Base-by-base conservation (phyloP, 768 basidiomycete species). In the Chalciporus piperatus region DNA sequence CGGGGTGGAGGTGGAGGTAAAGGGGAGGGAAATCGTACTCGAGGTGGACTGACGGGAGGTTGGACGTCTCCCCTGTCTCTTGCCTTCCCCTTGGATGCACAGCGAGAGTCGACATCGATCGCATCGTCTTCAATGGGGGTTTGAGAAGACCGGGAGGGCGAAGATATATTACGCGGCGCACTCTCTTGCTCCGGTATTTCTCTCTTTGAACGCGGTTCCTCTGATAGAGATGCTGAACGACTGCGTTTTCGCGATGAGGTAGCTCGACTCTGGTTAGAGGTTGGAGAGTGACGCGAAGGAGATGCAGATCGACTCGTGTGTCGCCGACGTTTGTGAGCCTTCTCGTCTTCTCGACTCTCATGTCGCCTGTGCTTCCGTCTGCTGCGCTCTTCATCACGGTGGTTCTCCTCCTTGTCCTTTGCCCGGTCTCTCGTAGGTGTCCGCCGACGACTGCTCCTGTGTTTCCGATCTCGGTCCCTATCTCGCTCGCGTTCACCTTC, bases 71-170 rank as follows among this genome's bases (percentile, higher is more conserved):
- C 47, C 1, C 19, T 17, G 9, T 55, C 57, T 27, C 54, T 55
- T 30, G 56, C 49, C 52, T 66, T 67, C 13, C 60, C 63, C 39
- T 66, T 65, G 35, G 55, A 25, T 42, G 42, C 16, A 12, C 17
- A 54, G 20, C 22, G 50, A 48, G 48, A 28, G n/a, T 50, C 52
- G 20, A 47, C 16, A 27, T 47, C 57, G 1, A 44, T 23, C 17
- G 33, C 20, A 22, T 63, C 51, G 11, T 63, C 65, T 48, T 67
- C 63, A 23, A 56, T 23, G 14, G 53, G 57, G 3, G 67, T 63
- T 44, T 65, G 62, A 16, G 67, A 63, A 43, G 69, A 67, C 25
- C 51, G 67, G 19, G 65, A 61, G 30, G 63, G 67, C 7, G 63
- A 67, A 32, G 57, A 57, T 41, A 55, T 37, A 16, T 47, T 45